Evolutionary conservation across 1,139 yeast genomes (phyloP).

Genomic region (Blastobotrys capitulatus): DNA sequence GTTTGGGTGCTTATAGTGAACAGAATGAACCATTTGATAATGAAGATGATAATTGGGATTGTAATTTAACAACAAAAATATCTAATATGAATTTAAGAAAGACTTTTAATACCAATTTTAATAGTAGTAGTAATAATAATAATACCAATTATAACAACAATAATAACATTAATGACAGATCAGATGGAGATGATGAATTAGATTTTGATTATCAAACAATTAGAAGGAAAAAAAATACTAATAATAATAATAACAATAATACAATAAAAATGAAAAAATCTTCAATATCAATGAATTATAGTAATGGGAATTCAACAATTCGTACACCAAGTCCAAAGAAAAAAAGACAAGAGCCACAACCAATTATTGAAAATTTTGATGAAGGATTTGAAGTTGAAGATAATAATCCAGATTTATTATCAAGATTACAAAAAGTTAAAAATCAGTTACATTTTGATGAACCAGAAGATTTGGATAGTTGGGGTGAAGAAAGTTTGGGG

Average conservation of each 20-base stretch:
- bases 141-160: too few species aligned
- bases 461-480: conserved; percentile 16
- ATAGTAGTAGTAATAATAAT: not conserved
- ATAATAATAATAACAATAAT: not conserved
- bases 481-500: conserved; percentile 20
- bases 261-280: not conserved
- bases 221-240: not conserved
- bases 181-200: conserved; percentile 3
- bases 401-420: conserved; percentile 8
- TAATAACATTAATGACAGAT: not conserved
- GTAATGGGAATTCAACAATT: not conserved
- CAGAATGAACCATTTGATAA: not conserved
- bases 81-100: conserved; percentile 2
- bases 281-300: not conserved
- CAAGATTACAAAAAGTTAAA: conserved; percentile 14
- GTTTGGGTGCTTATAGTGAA: conserved; percentile 3
- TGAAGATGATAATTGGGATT: conserved; percentile 4
- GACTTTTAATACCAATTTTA: not conserved
- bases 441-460: conserved; percentile 9
- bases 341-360: not conserved
- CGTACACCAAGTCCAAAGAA: conserved; percentile 5
- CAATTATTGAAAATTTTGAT: conserved; percentile 14
- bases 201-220: conserved; percentile 5
- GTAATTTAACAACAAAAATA: conserved; percentile 3
- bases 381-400: conserved; percentile 21